Evolutionary conservation across 2,329 filamentous ascomycete genomes (phyloP), one percentile per base, ranked within the genome.

Genomic region (Sporothrix dimorphospora): DNA sequence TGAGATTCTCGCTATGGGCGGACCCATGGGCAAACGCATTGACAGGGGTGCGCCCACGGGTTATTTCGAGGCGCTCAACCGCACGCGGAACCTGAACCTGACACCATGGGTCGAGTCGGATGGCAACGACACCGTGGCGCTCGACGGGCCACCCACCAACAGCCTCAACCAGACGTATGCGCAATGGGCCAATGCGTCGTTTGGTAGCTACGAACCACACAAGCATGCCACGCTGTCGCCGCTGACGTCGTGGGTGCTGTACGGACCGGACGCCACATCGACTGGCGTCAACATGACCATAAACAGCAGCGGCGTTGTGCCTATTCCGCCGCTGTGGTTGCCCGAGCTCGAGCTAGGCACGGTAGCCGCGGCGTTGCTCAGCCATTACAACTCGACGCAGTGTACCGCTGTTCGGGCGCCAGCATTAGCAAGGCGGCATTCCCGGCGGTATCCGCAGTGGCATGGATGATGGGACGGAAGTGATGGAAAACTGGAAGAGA

Each of bases 181-280:
- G 9, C 73, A 73, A 49, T 76, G 81, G 68, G 77, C 75, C 53
- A 72, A 67, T 9, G 12, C 67, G 66, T 70, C 71, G 11, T 68
- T 63, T 34, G 72, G 75, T n/a, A 57, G 69, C 19, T 68, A 68
- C 30, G 70, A 67, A 19, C 47, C 61, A 19, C n/a, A 21, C 5
- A 4, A 30, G 6, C 76, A 77, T 47, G 77, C 79, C 12, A 79
- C 76, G 21, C 75, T 80, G 12, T 76, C 78, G 73, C 82, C 82
- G 12, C 73, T 81, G 55, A 82, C 80, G 65, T 78, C 80, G 27
- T 83, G 82, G 82, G 81, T 83, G 72, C 53, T 83, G 51, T 83
- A 82, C 68, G 82, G 77, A 4, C 81, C 82, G 1, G 70, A 55
- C 14, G 78, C 79, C 2, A 74, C 47, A 77, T 77, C 3, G 63